A percentile compares a stretch with the other conserved stretches of the same genome.
Evolutionary conservation across 1,284 basidiomycete species (phyloP).

Genomic region (Cerioporus squamosus): DNA sequence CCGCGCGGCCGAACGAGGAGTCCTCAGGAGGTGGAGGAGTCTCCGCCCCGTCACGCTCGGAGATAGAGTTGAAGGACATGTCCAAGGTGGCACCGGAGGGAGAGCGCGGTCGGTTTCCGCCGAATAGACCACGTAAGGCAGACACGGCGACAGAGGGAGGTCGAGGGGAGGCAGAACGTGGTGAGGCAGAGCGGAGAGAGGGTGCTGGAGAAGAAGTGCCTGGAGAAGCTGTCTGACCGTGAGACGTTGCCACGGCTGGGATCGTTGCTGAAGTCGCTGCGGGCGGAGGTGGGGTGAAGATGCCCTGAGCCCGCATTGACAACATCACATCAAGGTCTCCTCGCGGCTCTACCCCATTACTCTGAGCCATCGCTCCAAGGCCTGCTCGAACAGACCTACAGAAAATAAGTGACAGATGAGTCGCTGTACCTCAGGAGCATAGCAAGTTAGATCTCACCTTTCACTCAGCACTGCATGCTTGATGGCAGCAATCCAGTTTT

Average conservation of each 20-base stretch:
- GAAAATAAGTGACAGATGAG: conserved; percentile 1
- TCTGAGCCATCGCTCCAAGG: conserved; percentile 51
- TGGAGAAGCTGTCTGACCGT: conserved; percentile 8
- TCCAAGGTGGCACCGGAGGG: conserved; percentile 39
- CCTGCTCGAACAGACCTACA: conserved; percentile 68
- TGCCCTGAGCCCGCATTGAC: conserved; percentile 72
- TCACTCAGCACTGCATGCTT: conserved; percentile 73
- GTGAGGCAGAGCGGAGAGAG: conserved; percentile 17
- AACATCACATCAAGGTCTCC: conserved; percentile 83
- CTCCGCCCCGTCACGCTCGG: conserved; percentile 21
- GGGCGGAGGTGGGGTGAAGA: conserved; percentile 38
- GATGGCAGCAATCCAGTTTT: conserved; percentile 74
- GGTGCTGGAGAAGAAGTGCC: conserved; percentile 13
- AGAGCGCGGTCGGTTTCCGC: conserved; percentile 56
- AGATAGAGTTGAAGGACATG: conserved; percentile 41
- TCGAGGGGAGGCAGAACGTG: conserved; percentile 17
- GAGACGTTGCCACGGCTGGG: neutral
- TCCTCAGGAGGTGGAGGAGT: conserved; percentile 37
- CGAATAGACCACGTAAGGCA: conserved; percentile 61
- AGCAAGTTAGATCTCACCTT: conserved; percentile 47
- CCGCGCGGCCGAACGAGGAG: conserved; percentile 58
- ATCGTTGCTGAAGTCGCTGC: neutral
- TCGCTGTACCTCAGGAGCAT: neutral
- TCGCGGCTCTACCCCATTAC: conserved; percentile 58
- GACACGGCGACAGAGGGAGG: conserved; percentile 41